phyloP scores from a whole-genome alignment of 768 basidiomycete species.

The Leccinum truebloodii region DNA sequence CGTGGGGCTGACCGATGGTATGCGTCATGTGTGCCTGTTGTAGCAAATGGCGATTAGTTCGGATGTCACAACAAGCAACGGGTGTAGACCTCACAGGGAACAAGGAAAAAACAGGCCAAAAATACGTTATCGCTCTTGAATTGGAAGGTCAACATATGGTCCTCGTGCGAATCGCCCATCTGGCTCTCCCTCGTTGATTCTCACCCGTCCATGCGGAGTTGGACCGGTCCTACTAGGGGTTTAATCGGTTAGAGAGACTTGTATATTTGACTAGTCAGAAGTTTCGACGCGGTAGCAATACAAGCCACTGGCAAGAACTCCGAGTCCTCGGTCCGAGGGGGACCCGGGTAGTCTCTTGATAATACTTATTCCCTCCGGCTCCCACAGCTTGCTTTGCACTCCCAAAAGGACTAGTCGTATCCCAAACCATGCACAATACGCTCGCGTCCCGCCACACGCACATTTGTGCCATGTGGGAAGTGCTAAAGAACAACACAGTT shows the following conservation, averaged over 20 bases:
- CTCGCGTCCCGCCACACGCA: too few species aligned
- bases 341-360: too few species aligned
- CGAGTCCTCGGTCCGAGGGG: too few species aligned
- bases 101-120: neutral
- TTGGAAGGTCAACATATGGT: neutral
- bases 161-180: neutral
- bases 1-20: neutral
- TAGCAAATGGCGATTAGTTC: neutral
- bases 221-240: neutral
- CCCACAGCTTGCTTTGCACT: too few species aligned
- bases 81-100: neutral
- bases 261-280: too few species aligned
- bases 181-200: neutral
- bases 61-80: neutral
- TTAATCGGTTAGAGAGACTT: neutral
- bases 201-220: neutral
- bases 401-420: too few species aligned
- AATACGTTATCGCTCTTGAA: constrained; percentile 2
- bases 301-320: too few species aligned
- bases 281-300: too few species aligned
- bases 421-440: too few species aligned
- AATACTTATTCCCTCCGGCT: too few species aligned
- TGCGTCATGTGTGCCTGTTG: neutral
- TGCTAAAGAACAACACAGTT: too few species aligned
- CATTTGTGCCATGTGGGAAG: too few species aligned